Base-by-base conservation (phyloP, 352 stramenopile species). In the Achlya hypogyna region DNA sequence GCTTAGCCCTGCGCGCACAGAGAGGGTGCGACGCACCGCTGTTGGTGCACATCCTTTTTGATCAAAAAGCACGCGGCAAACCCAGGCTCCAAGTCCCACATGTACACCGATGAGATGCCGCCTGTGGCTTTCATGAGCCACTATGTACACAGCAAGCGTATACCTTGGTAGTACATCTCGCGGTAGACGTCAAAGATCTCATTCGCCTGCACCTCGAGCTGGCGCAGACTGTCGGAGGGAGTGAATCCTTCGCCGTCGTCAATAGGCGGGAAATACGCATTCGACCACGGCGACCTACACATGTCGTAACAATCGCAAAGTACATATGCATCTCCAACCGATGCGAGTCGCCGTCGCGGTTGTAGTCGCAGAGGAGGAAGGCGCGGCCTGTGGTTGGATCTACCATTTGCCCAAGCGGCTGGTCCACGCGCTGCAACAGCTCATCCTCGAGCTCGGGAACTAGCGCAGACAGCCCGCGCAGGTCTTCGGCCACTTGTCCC, bases 181-280 rank as follows among this genome's bases (percentile, higher is more conserved):
- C 89, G 78, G 76, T 99, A 99, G 53, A 90, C 87, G 74, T 98
- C 94, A 71, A 98, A 98, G 63, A 98, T 90, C 76, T 98, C 91
- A 74, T 98, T 98, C 14, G 89, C 87, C 53, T 97, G 75, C 23
- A 96, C 71, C 75, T 99, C 95, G 18, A 98, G 77, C 62, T 87
- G 76, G 5, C 93, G 85, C 27, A 98, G 66, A 47, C 84, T 84
- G 69, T 97, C 82, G 0, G 87, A 96, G 5, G 91, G 89, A 47
- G 82, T 88, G 59, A 97, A 96, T n/a, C 88, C 86, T 68, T 96
- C 86, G 16, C 85, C 82, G 62, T 95, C 84, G 12, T 79, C 70
- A 28, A 88, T 68, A 5, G 78, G 65, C 45, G 87, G 80, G 52
- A 88, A 81, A 74, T 98, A 98, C 31, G 78, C 74, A 78, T 98